These are phyloP conservation scores for Botrytis sinoallii DNA, from an alignment of 2,329 filamentous ascomycete species.

Conservation along the genomic window DNA sequence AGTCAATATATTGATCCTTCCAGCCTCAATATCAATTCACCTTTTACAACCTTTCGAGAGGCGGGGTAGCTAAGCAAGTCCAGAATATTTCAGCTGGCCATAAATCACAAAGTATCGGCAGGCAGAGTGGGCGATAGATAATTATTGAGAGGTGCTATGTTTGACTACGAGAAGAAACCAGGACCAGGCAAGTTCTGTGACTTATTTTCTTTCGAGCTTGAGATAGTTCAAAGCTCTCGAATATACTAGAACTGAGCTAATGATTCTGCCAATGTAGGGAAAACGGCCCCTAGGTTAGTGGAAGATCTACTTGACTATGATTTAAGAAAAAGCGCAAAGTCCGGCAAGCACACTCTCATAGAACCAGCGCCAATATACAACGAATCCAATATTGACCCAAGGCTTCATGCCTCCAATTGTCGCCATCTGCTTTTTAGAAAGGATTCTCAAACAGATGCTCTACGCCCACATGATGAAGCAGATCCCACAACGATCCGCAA, in stretches of 20 bases:
- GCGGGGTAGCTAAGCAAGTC: conserved; percentile 8
- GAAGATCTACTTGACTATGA: conserved; percentile 46
- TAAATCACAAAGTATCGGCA: neutral
- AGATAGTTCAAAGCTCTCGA: neutral
- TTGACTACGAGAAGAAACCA: conserved; percentile 9
- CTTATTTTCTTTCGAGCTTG: neutral
- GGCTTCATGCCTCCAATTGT: conserved; percentile 47
- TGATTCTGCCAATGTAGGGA: conserved; percentile 40
- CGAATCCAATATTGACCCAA: conserved; percentile 29
- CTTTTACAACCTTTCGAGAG: neutral
- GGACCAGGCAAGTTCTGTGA: conserved; percentile 19
- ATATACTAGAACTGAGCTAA: conserved; percentile 3
- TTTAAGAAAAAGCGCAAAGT: conserved; percentile 35
- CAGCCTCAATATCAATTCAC: neutral
- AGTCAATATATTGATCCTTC: neutral
- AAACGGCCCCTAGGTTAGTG: conserved; percentile 49
- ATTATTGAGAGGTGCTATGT: conserved; percentile 7
- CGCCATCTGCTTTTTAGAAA: conserved; percentile 59
- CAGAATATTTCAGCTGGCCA: neutral
- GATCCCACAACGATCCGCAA: conserved; percentile 47
- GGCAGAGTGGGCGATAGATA: neutral
- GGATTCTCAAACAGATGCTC: conserved; percentile 49
- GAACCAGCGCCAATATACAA: conserved; percentile 53
- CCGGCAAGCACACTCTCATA: conserved; percentile 50
- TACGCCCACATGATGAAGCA: conserved; percentile 41